phyloP scores from a whole-genome alignment of 208 protist species.

The Strigomonas oncopelti region DNA sequence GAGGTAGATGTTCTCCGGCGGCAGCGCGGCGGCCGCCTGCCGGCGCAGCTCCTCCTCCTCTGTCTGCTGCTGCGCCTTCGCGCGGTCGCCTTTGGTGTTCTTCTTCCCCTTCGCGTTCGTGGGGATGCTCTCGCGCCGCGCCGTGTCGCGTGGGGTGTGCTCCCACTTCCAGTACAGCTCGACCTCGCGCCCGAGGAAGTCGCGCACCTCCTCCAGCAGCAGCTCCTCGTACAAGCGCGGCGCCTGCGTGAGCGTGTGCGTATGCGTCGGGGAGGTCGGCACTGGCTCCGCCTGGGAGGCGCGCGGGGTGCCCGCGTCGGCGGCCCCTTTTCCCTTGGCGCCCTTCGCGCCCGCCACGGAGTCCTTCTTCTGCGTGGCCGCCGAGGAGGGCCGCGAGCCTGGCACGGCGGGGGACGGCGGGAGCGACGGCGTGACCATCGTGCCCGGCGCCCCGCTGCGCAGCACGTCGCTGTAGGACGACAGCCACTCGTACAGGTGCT shows the following conservation, averaged over 20 bases:
- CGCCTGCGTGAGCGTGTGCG: not conserved
- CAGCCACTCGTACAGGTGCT: conserved; percentile 60
- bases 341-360: not conserved
- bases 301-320: not conserved
- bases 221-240: conserved; percentile 16
- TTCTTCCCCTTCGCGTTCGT: conserved; percentile 22
- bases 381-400: not conserved
- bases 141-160: conserved; percentile 5
- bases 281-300: conserved; percentile 1
- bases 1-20: conserved; percentile 70
- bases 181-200: conserved; percentile 33
- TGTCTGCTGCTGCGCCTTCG: conserved; percentile 33
- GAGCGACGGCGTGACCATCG: conserved; percentile 5
- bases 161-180: conserved; percentile 29
- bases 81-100: conserved; percentile 31
- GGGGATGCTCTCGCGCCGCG: not conserved
- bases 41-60: conserved; percentile 53
- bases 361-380: not conserved
- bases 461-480: conserved; percentile 26
- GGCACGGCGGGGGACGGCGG: not conserved
- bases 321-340: not conserved
- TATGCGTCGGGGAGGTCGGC: not conserved
- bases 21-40: conserved; percentile 38
- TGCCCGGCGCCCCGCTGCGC: conserved; percentile 13
- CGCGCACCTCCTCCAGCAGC: conserved; percentile 14